These are phyloP conservation scores for Haberlea rhodopensis DNA, from an alignment of 257 asterid species.

Conservation along the genomic window DNA sequence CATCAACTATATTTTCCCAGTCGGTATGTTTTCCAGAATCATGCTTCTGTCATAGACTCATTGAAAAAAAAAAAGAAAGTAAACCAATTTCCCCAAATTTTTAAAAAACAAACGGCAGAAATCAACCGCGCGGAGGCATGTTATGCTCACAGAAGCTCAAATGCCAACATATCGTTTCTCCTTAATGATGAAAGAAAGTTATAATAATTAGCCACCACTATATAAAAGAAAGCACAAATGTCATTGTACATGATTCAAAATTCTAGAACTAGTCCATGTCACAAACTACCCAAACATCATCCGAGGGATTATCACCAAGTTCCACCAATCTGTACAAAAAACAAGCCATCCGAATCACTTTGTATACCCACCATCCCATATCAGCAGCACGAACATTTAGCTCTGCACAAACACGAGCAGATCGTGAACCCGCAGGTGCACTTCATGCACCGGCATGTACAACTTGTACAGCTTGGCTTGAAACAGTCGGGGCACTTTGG, in stretches of 20 bases:
- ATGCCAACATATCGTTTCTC: slow-evolving; percentile 7
- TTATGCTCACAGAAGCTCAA: too few species aligned
- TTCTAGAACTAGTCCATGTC: slow-evolving; percentile 32
- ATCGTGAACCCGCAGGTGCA: slow-evolving; percentile 54
- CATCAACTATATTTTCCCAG: too few species aligned
- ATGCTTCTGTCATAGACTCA: too few species aligned
- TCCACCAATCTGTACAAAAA: slow-evolving; percentile 54
- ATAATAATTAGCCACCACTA: slow-evolving; percentile 10
- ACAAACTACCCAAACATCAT: slow-evolving; percentile 29
- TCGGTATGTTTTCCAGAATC: too few species aligned
- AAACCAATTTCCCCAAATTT: too few species aligned
- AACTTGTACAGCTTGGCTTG: slow-evolving; percentile 34
- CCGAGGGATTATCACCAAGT: slow-evolving; percentile 24
- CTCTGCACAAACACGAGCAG: slow-evolving; percentile 48
- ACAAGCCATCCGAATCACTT: slow-evolving; percentile 30
- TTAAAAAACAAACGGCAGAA: too few species aligned
- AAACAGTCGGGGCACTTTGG: slow-evolving; percentile 32
- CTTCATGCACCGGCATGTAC: slow-evolving; percentile 43
- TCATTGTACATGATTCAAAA: slow-evolving; percentile 19
- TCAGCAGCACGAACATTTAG: slow-evolving; percentile 66
- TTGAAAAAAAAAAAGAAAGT: too few species aligned
- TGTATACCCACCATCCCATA: slow-evolving; percentile 39
- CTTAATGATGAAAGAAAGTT: slow-evolving; percentile 17
- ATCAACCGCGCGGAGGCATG: too few species aligned
- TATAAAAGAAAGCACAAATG: slow-evolving; percentile 5